These are phyloP conservation scores for Podosphaera aphanis DNA, from an alignment of 2,329 filamentous ascomycete genomes.

Conservation along the genomic window DNA sequence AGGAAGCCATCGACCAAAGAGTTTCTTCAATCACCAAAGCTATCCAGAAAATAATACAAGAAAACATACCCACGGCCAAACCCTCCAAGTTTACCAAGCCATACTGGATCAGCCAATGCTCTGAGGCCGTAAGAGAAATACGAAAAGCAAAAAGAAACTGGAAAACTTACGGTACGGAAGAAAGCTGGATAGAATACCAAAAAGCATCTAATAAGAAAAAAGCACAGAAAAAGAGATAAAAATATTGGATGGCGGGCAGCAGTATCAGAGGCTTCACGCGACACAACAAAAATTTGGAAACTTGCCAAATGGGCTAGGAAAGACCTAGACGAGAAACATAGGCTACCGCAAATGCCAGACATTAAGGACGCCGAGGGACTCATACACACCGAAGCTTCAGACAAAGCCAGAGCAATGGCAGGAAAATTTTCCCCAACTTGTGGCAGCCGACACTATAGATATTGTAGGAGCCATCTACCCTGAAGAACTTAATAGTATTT, in stretches of 20 bases:
- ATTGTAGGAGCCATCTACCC: no score
- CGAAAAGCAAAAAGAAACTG: background rate
- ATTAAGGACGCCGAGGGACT: background rate
- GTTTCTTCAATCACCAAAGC: background rate
- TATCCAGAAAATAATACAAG: background rate
- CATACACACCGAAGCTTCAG: background rate
- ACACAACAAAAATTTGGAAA: conserved; percentile 1
- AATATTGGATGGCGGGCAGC: background rate
- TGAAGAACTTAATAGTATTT: no score
- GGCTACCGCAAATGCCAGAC: background rate
- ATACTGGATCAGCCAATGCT: background rate
- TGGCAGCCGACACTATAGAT: background rate
- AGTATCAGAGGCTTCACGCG: background rate
- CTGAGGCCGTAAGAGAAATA: background rate
- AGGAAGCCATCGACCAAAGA: background rate
- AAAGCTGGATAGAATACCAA: no score
- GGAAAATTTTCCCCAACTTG: background rate
- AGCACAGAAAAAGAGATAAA: background rate
- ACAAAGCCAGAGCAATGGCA: background rate
- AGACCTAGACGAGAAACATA: background rate
- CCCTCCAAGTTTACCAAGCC: background rate
- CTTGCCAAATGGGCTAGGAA: background rate
- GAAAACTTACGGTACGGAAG: no score
- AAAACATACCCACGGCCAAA: background rate
- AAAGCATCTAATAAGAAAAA: background rate